These are phyloP conservation scores for Vitis cinerea DNA, from an alignment of 164 flowering plant genomes.

Conservation along the genomic window DNA sequence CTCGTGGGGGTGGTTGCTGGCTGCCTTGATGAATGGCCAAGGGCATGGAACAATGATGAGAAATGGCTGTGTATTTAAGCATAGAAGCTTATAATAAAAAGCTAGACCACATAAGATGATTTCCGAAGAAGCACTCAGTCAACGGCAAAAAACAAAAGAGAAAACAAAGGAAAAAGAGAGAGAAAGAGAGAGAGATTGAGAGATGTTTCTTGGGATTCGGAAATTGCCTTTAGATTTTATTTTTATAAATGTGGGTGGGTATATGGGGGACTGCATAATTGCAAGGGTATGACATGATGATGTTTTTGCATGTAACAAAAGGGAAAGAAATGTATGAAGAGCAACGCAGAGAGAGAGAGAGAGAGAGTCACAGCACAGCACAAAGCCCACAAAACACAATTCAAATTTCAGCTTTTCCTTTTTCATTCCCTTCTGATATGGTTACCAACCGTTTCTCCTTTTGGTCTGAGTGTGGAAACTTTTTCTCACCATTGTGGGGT, in stretches of 20 bases:
- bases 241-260: constrained; percentile 6
- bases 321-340: no score
- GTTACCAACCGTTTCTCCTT: constrained; percentile 19
- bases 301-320: constrained; percentile 13
- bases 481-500: constrained; percentile 18
- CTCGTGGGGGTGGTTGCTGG: background rate
- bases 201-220: constrained; percentile 51
- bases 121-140: constrained; percentile 41
- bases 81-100: background rate
- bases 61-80: constrained; percentile 19
- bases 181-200: background rate
- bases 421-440: constrained; percentile 12
- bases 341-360: constrained; percentile 4
- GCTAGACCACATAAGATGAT: constrained; percentile 1
- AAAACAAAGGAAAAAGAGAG: constrained; percentile 7
- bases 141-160: constrained; percentile 29
- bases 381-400: constrained; percentile 18
- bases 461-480: constrained; percentile 6
- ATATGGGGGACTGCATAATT: constrained; percentile 48
- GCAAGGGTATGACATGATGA: constrained; percentile 20
- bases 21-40: background rate
- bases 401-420: constrained; percentile 45
- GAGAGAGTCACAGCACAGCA: background rate
- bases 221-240: constrained; percentile 11
- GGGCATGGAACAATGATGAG: background rate